Base-by-base conservation (phyloP, 2,329 filamentous ascomycete species). In the Paramyrothecium sp. region DNA sequence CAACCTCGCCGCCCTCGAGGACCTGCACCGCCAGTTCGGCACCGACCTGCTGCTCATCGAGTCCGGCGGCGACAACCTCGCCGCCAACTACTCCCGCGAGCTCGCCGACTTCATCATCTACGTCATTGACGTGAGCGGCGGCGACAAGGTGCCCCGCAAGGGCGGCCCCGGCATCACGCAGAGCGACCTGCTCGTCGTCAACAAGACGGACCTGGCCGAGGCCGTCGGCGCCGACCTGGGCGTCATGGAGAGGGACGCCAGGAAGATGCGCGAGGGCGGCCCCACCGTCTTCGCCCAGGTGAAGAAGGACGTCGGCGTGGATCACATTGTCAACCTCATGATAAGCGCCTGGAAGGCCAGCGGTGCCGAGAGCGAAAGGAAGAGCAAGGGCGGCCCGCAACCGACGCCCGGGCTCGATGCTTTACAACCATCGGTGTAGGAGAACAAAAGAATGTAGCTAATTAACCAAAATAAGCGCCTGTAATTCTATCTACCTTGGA, bases 91-190 rank as follows among this genome's bases (percentile, higher is more conserved):
- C 82, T 91, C 86, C 56, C 84, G 95, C 57, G 95, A 99, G 76
- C 81, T 99, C 63, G 95, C 95, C 2, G 95, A 99, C 74, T 99
- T 90, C 73, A 99, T 99, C 75, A 89, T 99, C 76, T 99, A 99
- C 73, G 95, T 99, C 30, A 98, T 99, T 66, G 95, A 99, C 75
- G 95, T 99, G 19, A 90, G 88, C 56, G 95, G 95, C 21, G 95
- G 95, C 13, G 95, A 99, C 75, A 99, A 99, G 83, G 89, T 99
- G 53, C 95, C 95, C 0, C 79, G 95, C 26, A 99, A 99, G 78
- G 95, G 95, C 26, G 95, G 95, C 0, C 95, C 95, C 0, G 95
- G 95, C 2, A 99, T 99, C 72, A 99, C 95, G 5, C 94, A 97
- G 78, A 95, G 90, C 67, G 95, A 99, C 70, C 73, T 99, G 73